Evolutionary conservation across 176 grass and related monocot genomes (phyloP), one percentile per base, ranked within the genome.

Genomic region (Luzula sylvatica): DNA sequence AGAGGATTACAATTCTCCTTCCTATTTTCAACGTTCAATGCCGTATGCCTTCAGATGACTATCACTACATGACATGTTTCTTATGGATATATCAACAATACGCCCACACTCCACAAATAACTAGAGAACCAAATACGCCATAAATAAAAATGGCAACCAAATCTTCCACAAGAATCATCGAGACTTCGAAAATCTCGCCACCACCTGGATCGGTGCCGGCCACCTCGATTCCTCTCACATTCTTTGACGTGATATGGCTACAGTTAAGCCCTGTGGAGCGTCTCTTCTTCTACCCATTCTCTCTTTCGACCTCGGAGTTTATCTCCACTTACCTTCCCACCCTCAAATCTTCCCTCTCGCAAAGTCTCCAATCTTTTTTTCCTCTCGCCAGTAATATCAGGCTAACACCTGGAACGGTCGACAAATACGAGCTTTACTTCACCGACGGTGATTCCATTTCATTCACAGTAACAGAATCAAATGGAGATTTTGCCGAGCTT

Each of bases 231-330:
- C 76, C 69, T 4, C 68, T 79, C 35, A 68, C 76, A 11, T 42
- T 68, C 46, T 59, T 79, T 2, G 76, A 79, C 16, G 16, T 73
- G 15, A 3, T 49, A 9, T 79, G 53, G 53, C 6, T 79, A 4
- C 14, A 28, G 2, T 26, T 24, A 11, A 3, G 35, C 1, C 69
- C 76, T 0, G 28, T 79, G 0, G 69, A 79, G 62, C 45, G 61
- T 26, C 38, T 73, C 38, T 79, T 79, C 46, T 68, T 79, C 61
- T 79, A 73, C 55, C 7, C 26, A 18, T 66, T 55, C 7, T 20
- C 42, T 3, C 7, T 52, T 11, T 38, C 62, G 4, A 53, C 28
- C 8, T 15, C 20, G n/a, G 17, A 61, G 7, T 54, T 68, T 43
- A 40, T 7, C 42, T 18, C 26, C 38, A 32, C 48, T 9, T 29